Conservation (phyloP, 208 protist genomes). For the Acanthamoeba triangularis region DNA sequence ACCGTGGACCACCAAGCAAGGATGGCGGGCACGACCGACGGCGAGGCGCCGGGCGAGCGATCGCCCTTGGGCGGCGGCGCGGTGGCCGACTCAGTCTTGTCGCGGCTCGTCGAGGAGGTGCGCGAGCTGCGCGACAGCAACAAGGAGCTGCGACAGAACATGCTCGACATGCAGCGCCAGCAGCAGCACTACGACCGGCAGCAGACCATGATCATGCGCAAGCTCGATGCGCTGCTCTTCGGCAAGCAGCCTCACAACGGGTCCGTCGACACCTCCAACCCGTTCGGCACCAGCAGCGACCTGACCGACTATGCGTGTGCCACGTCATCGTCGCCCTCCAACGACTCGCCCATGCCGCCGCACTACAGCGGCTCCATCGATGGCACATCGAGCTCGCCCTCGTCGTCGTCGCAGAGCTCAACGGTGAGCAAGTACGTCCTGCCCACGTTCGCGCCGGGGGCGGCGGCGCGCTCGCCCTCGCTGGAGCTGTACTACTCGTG, state of each 20-base stretch:
- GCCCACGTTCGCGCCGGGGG: not conserved
- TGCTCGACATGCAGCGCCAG: not conserved
- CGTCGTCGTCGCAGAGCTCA: not conserved
- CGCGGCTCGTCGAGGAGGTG: not conserved
- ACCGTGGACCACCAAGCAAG: too few relatives aligned
- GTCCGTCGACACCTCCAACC: not conserved
- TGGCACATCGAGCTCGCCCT: too few relatives aligned
- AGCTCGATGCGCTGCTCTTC: not conserved
- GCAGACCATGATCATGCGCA: not conserved
- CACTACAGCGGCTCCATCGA: not conserved
- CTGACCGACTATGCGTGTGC: not conserved
- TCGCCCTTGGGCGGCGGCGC: not conserved
- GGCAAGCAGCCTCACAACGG: not conserved
- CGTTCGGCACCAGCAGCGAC: not conserved
- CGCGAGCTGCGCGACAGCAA: constrained; percentile 5
- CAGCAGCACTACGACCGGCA: not conserved
- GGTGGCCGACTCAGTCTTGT: not conserved
- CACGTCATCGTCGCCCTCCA: not conserved
- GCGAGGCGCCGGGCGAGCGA: not conserved
- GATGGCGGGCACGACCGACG: too few relatives aligned
- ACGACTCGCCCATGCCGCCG: not conserved
- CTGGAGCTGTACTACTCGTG: not conserved
- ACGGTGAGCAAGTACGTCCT: not conserved
- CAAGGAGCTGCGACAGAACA: not conserved
- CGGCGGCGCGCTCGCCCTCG: not conserved